These are phyloP conservation scores for Kandelia obovata DNA, from an alignment of 345 rosid genomes.

Conservation along the genomic window DNA sequence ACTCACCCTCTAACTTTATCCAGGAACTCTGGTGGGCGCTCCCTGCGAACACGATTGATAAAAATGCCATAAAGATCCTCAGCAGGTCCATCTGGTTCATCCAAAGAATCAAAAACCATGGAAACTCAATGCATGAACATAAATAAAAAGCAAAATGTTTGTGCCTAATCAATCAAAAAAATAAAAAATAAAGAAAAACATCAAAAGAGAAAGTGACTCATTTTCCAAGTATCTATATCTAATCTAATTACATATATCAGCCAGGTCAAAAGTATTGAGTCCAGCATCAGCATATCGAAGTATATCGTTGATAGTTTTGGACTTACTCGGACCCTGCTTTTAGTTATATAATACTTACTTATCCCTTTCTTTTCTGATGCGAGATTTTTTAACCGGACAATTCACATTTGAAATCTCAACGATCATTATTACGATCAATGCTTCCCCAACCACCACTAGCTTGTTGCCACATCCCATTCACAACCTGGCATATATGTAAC, in stretches of 20 bases:
- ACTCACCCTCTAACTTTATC: constrained; percentile 79
- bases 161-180: not conserved
- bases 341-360: no score
- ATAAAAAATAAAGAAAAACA: not conserved
- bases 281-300: constrained; percentile 54
- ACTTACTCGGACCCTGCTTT: no score
- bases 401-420: no score
- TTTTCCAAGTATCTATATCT: not conserved
- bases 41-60: constrained; percentile 72
- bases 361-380: no score
- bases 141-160: not conserved
- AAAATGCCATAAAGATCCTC: constrained; percentile 95
- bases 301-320: constrained; percentile 44
- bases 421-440: constrained; percentile 34
- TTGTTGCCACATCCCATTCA: constrained; percentile 76
- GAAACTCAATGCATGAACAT: not conserved
- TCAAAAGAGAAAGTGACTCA: not conserved
- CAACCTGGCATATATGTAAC: constrained; percentile 48
- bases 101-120: constrained; percentile 3
- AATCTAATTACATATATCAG: constrained; percentile 49
- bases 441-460: constrained; percentile 61
- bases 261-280: constrained; percentile 54
- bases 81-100: constrained; percentile 74
- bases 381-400: no score
- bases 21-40: constrained; percentile 67